Percentiles rank a stretch among this genome's conserved stretches.
Evolutionary conservation across 169 alveolate genomes (phyloP).

Genomic region (Plasmodium sp.): DNA sequence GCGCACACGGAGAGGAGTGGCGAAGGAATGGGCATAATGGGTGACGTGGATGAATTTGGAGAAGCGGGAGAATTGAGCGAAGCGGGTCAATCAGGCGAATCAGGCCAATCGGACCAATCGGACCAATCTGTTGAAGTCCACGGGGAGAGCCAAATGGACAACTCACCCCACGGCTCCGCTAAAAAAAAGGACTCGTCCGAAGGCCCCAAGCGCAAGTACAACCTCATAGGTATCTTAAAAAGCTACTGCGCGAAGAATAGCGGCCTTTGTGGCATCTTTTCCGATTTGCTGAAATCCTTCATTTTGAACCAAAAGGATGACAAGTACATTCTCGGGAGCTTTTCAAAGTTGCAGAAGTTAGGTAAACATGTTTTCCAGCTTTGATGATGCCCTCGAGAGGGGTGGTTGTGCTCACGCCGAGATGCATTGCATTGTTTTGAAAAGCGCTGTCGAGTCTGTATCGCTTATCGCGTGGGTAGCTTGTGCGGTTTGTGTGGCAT

Average conservation of each 20-base stretch:
- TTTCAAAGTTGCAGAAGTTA: constrained; percentile 35
- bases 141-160: neutral
- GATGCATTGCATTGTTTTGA: neutral
- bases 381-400: neutral
- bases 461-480: neutral
- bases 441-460: neutral
- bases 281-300: constrained; percentile 37
- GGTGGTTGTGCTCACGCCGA: neutral
- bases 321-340: constrained; percentile 4
- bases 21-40: neutral
- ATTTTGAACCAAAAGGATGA: constrained; percentile 53
- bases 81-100: neutral
- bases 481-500: neutral
- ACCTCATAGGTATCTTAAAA: constrained; percentile 33
- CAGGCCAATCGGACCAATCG: neutral
- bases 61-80: neutral
- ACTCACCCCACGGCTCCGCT: neutral
- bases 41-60: neutral
- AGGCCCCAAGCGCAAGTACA: neutral
- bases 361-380: constrained; percentile 17
- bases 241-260: constrained; percentile 10
- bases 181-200: neutral
- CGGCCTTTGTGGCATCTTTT: neutral
- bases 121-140: neutral
- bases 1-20: neutral